A percentile compares a stretch with the other conserved stretches of the same genome.
These are phyloP conservation scores for Hammondia hammondi DNA, from an alignment of 169 alveolate genomes.

Conservation along the genomic window DNA sequence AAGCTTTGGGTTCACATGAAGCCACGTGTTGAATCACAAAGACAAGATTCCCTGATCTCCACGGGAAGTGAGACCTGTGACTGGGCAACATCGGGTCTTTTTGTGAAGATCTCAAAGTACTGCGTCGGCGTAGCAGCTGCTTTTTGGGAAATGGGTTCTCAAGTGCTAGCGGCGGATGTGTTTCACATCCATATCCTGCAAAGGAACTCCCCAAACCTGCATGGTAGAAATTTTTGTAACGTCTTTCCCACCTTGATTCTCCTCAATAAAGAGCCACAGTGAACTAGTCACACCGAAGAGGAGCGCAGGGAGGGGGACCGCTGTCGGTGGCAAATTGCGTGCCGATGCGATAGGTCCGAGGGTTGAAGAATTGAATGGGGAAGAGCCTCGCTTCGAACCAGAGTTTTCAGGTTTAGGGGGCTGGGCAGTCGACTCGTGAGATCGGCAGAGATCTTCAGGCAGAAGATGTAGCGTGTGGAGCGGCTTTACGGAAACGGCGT, in stretches of 20 bases:
- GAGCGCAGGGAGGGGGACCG: background rate
- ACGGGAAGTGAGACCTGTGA: too few relatives aligned
- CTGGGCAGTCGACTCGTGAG: background rate
- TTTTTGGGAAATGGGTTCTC: background rate
- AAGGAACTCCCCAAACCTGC: background rate
- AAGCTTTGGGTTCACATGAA: too few relatives aligned
- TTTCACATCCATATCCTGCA: background rate
- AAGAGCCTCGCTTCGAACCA: background rate
- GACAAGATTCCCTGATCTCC: too few relatives aligned
- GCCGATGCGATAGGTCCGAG: background rate
- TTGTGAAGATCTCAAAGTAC: too few relatives aligned
- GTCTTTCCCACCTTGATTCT: slow-evolving; percentile 16
- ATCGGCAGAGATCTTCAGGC: background rate
- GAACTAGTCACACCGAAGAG: slow-evolving; percentile 13
- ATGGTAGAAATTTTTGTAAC: background rate
- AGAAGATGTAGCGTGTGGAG: background rate
- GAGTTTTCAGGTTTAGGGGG: background rate
- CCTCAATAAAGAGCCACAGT: slow-evolving; percentile 1
- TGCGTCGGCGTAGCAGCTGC: too few relatives aligned
- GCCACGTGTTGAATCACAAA: too few relatives aligned
- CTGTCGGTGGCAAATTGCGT: background rate
- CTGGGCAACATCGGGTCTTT: too few relatives aligned
- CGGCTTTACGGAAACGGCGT: background rate
- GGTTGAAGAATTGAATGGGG: background rate
- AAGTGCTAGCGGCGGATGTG: background rate